Conservation (phyloP, 305 asterid species). For the Lippia alba region DNA sequence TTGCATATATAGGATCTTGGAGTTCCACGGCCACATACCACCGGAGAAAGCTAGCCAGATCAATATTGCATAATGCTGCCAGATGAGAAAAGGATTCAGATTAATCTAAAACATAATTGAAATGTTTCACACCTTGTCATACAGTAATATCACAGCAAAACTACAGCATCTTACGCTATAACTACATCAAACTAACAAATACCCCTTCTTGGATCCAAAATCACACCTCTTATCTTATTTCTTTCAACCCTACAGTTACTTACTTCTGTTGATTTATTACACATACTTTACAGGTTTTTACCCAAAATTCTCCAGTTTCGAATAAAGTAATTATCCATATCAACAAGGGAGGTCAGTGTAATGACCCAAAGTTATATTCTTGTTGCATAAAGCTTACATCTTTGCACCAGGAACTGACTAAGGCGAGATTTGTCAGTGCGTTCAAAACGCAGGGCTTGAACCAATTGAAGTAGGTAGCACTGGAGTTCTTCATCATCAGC, state of each 20-base stretch:
- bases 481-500: slow-evolving; percentile 99
- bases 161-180: too few relatives aligned
- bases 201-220: too few relatives aligned
- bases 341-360: too few relatives aligned
- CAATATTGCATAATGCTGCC: slow-evolving; percentile 88
- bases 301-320: too few relatives aligned
- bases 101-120: slow-evolving; percentile 20
- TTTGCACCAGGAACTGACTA: slow-evolving; percentile 93
- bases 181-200: too few relatives aligned
- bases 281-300: too few relatives aligned
- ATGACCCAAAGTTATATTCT: background rate
- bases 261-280: too few relatives aligned
- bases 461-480: slow-evolving; percentile 97
- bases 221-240: too few relatives aligned
- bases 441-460: slow-evolving; percentile 98
- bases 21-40: slow-evolving; percentile 99
- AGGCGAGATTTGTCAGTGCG: slow-evolving; percentile 96
- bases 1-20: slow-evolving; percentile 91
- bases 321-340: too few relatives aligned
- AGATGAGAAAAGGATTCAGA: slow-evolving; percentile 37
- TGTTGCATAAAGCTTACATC: slow-evolving; percentile 69
- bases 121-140: slow-evolving; percentile 21
- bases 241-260: too few relatives aligned
- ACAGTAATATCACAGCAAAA: slow-evolving; percentile 29
- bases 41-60: slow-evolving; percentile 98